phyloP scores from a whole-genome alignment of 1,284 basidiomycete genomes.

The Cryptococcus sp. region DNA sequence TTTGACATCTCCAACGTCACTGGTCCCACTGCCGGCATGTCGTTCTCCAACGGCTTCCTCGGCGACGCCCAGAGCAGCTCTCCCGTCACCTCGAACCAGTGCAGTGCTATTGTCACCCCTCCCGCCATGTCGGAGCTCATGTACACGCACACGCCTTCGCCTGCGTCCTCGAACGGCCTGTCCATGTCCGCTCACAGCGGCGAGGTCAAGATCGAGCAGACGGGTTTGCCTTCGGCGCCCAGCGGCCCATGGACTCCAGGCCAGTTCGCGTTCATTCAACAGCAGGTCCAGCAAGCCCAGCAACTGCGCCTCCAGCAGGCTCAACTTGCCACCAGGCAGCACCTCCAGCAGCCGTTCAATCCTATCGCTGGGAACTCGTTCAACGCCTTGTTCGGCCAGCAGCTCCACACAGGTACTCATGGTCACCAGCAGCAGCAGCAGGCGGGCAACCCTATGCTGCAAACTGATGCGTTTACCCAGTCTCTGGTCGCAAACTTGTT shows the following conservation, averaged over 20 bases:
- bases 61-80: conserved; percentile 30
- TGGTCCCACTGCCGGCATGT: conserved; percentile 1
- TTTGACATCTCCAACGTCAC: conserved; percentile 13
- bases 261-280: conserved; percentile 34
- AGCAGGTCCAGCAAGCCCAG: conserved; percentile 27
- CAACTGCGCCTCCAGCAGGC: conserved; percentile 3
- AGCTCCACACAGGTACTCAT: no score
- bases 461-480: conserved; percentile 27
- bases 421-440: conserved; percentile 8
- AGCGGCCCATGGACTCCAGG: conserved; percentile 25
- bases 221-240: conserved; percentile 7
- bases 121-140: conserved; percentile 25
- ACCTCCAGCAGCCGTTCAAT: conserved; percentile 13
- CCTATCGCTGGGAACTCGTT: conserved; percentile 19
- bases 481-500: conserved; percentile 34
- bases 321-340: not conserved
- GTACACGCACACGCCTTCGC: conserved; percentile 38
- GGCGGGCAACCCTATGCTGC: conserved; percentile 1
- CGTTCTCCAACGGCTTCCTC: conserved; percentile 26
- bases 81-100: conserved; percentile 23
- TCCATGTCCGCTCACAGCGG: conserved; percentile 3
- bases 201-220: conserved; percentile 13
- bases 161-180: conserved; percentile 27
- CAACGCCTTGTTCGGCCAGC: conserved; percentile 20
- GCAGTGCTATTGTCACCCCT: conserved; percentile 26